These are phyloP conservation scores for Isoetes taiwanensis DNA, from an alignment of 75 land plant species.

Conservation along the genomic window DNA sequence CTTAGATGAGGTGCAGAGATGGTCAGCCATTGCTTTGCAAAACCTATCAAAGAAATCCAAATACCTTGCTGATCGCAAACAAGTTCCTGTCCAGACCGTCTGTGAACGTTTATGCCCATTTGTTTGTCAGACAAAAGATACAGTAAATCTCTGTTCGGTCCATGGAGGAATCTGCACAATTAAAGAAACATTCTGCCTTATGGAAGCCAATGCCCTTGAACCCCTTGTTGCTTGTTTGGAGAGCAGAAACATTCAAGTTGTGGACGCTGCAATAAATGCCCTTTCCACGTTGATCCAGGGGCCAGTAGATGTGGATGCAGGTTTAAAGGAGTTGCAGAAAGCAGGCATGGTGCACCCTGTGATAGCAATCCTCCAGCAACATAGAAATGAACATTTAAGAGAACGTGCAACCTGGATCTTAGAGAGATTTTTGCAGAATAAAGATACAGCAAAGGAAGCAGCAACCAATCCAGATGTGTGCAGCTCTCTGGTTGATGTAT, in stretches of 20 bases:
- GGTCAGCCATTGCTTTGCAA: conserved; percentile 62
- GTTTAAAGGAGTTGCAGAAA: conserved; percentile 30
- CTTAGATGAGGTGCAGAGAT: conserved; percentile 70
- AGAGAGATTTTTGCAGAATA: conserved; percentile 68
- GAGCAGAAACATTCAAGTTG: conserved; percentile 54
- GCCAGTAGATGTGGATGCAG: conserved; percentile 54
- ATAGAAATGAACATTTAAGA: conserved; percentile 51
- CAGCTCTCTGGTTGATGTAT: too few species aligned
- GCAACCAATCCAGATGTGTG: too few species aligned
- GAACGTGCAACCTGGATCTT: conserved; percentile 69
- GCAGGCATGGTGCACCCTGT: conserved; percentile 42
- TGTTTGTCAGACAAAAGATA: conserved; percentile 8
- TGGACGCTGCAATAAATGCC: conserved; percentile 79
- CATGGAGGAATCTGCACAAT: conserved; percentile 73
- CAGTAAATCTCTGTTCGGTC: conserved; percentile 32
- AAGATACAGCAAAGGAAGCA: conserved; percentile 66
- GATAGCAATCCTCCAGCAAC: conserved; percentile 60
- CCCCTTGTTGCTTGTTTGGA: conserved; percentile 71
- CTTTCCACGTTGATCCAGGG: conserved; percentile 53
- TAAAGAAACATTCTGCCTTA: conserved; percentile 62
- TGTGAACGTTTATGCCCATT: too few species aligned
- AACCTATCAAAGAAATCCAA: conserved; percentile 61
- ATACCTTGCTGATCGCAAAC: conserved; percentile 40
- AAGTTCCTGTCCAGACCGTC: conserved; percentile 23
- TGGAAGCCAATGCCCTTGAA: conserved; percentile 59